Evolutionary conservation across 768 basidiomycete genomes (phyloP), one percentile per base, ranked within the genome.

Genomic region (Gloeophyllum trabeum): DNA sequence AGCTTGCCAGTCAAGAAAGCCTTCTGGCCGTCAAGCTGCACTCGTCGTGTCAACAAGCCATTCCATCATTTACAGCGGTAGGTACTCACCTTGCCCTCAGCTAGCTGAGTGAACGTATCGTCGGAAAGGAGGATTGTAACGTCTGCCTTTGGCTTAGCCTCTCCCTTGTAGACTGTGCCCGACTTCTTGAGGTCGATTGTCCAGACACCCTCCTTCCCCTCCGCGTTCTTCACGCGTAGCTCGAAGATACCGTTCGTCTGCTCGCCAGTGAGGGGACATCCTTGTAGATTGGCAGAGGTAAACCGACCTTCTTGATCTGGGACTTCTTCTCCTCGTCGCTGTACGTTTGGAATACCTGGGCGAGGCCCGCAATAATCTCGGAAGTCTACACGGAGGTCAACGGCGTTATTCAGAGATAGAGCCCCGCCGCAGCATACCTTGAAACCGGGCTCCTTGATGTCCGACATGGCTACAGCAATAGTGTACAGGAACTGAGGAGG

Each of bases 1-100:
- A 96, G 75, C 56, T 87, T 86, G 22, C 92, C 92, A 5, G 85
- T 87, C 86, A 97, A 89, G 67, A 92, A 96, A 18, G 91, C 91
- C 57, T 91, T 92, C 63, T 96, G 92, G 16, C 88, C 91, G 52
- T 86, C 89, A 35, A 84, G 66, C 82, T 89, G 47, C 22, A 30
- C 34, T 14, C 25, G 24, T 5, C 35, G 16, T 10, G 10, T 10
- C 10, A 32, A 32, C 28, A 32, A 32, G 16, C 10, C 16, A 10
- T 10, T 10, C 16, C 16, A 10, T 32, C 16, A 32, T 32, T 32
- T 16, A 32, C 36, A 10, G 20, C 36, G 20, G 7, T 7, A 21
- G 18, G 19, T 24, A 48, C 65, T 24, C 50, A 81, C 81, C 70
- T 88, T 85, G 54, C 83, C 85, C 28, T 63, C 55, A 3, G 86